phyloP scores from a whole-genome alignment of 768 basidiomycete species.

The Suillus cothurnatus region DNA sequence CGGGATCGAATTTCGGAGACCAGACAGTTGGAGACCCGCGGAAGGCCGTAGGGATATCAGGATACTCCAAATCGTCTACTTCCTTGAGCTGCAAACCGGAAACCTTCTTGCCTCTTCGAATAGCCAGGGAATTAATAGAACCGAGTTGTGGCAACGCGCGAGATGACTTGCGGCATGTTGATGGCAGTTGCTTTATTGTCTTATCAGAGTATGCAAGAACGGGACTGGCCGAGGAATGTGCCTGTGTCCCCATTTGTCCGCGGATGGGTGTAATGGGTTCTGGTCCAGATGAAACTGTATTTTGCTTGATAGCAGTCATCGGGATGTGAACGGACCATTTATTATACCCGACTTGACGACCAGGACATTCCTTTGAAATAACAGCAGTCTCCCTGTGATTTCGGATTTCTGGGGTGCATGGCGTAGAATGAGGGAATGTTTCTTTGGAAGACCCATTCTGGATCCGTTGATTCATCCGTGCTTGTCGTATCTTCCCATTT shows the following conservation, averaged over 20 bases:
- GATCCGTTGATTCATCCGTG: not conserved
- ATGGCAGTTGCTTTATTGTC: not conserved
- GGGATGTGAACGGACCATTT: not conserved
- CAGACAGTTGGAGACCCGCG: slow-evolving; percentile 37
- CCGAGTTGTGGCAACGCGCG: slow-evolving; percentile 2
- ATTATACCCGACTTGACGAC: not conserved
- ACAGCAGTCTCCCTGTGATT: not conserved
- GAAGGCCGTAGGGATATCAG: slow-evolving; percentile 47
- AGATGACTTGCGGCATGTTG: slow-evolving; percentile 5
- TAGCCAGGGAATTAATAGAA: slow-evolving; percentile 34
- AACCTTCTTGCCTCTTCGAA: slow-evolving; percentile 41
- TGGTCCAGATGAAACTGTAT: slow-evolving; percentile 3
- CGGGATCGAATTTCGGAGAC: slow-evolving; percentile 31
- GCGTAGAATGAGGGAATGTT: not conserved
- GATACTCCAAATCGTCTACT: slow-evolving; percentile 33
- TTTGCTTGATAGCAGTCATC: not conserved
- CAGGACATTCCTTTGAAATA: not conserved
- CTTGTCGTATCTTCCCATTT: slow-evolving; percentile 10
- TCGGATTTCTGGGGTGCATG: not conserved
- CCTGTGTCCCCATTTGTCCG: not conserved
- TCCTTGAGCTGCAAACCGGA: slow-evolving; percentile 29
- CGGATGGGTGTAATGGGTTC: not conserved
- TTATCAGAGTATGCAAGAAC: slow-evolving; percentile 1
- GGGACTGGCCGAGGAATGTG: not conserved
- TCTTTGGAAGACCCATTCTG: not conserved